Evolutionary conservation across 2,329 filamentous ascomycete genomes (phyloP).

Genomic region (Monosporascus sp.): DNA sequence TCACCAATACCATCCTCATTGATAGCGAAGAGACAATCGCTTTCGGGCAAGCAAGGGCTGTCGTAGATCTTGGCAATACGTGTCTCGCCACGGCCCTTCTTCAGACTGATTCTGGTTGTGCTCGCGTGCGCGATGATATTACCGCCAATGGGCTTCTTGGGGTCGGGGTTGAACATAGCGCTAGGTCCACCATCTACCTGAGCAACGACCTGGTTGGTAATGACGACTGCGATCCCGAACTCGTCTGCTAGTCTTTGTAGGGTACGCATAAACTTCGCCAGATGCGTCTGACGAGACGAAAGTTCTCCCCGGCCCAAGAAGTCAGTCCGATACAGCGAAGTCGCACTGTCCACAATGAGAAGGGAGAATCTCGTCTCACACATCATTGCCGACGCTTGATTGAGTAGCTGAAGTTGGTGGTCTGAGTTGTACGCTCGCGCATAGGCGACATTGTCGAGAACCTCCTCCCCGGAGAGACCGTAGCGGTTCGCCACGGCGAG

Average conservation of each 20-base stretch:
- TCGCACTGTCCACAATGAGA: slow-evolving; percentile 92
- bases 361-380: slow-evolving; percentile 97
- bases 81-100: slow-evolving; percentile 93
- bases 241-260: slow-evolving; percentile 72
- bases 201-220: slow-evolving; percentile 97
- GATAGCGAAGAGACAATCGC: slow-evolving; percentile 94
- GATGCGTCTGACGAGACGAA: slow-evolving; percentile 83
- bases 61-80: slow-evolving; percentile 99
- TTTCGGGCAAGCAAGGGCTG: slow-evolving; percentile 93
- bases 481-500: slow-evolving; percentile 91
- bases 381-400: slow-evolving; percentile 98
- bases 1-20: slow-evolving; percentile 96
- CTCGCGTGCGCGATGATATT: slow-evolving; percentile 98
- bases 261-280: slow-evolving; percentile 84
- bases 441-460: slow-evolving; percentile 97
- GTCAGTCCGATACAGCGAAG: slow-evolving; percentile 90
- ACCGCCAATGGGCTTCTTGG: slow-evolving; percentile 97
- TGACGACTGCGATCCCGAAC: slow-evolving; percentile 96
- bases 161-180: slow-evolving; percentile 98
- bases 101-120: slow-evolving; percentile 88
- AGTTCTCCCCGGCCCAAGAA: slow-evolving; percentile 96
- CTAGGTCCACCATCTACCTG: slow-evolving; percentile 95
- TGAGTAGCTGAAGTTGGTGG: slow-evolving; percentile 90
- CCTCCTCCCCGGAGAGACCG: slow-evolving; percentile 91
- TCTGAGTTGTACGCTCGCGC: slow-evolving; percentile 98